phyloP scores from a whole-genome alignment of 2,329 filamentous ascomycete species.

The Cytospora leucostoma region DNA sequence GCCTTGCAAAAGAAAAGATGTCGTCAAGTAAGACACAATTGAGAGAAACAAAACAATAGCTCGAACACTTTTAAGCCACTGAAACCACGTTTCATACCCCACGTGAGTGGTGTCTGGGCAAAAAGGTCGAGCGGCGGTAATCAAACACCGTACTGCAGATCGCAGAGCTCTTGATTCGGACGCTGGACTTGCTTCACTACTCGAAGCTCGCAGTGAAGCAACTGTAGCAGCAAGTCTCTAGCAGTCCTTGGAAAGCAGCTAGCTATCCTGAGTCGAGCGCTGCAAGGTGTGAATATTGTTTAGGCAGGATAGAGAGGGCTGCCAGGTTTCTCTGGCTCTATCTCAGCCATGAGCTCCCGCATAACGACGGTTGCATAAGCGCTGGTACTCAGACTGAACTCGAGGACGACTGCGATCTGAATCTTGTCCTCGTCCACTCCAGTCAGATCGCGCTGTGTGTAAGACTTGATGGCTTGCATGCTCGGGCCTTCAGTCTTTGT shows the following conservation, averaged over 20 bases:
- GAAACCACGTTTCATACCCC: background rate
- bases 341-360: slow-evolving; percentile 38
- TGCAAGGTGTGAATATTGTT: too few relatives aligned
- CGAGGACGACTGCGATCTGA: slow-evolving; percentile 41
- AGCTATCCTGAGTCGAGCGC: background rate
- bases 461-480: slow-evolving; percentile 24
- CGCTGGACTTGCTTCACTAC: too few relatives aligned
- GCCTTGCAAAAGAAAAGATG: too few relatives aligned
- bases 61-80: background rate
- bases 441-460: slow-evolving; percentile 31
- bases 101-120: background rate
- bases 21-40: too few relatives aligned
- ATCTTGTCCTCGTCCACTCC: slow-evolving; percentile 29
- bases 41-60: background rate
- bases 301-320: slow-evolving; percentile 18
- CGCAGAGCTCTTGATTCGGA: background rate
- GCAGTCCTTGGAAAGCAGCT: background rate
- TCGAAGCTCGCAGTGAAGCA: too few relatives aligned
- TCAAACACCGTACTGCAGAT: background rate
- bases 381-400: slow-evolving; percentile 40
- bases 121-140: background rate
- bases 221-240: too few relatives aligned
- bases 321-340: slow-evolving; percentile 20
- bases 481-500: background rate
- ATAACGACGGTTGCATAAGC: slow-evolving; percentile 43